These are phyloP conservation scores for Tricholoma terreum DNA, from an alignment of 768 basidiomycete genomes.

Conservation along the genomic window DNA sequence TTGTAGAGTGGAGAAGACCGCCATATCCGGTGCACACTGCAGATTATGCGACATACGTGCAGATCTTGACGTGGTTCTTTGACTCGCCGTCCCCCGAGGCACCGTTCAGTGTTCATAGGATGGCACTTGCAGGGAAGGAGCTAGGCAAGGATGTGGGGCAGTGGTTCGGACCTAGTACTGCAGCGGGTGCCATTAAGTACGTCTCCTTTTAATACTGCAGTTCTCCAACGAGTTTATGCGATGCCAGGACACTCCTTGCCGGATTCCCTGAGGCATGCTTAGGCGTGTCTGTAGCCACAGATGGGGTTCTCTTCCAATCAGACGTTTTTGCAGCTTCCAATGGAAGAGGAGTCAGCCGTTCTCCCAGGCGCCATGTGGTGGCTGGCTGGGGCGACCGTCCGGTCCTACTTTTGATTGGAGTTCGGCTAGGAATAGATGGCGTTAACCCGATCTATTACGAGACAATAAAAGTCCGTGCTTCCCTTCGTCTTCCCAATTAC, in stretches of 20 bases:
- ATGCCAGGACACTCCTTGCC: slow-evolving; percentile 65
- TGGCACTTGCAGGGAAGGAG: slow-evolving; percentile 93
- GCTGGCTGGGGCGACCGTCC: slow-evolving; percentile 75
- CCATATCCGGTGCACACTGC: slow-evolving; percentile 54
- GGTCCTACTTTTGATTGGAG: slow-evolving; percentile 82
- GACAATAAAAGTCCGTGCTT: slow-evolving; percentile 46
- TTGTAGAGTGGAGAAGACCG: slow-evolving; percentile 81
- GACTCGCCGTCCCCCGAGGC: slow-evolving; percentile 81
- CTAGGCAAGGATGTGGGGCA: slow-evolving; percentile 94
- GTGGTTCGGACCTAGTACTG: slow-evolving; percentile 98
- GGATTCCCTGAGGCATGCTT: slow-evolving; percentile 78
- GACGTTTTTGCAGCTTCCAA: slow-evolving; percentile 84
- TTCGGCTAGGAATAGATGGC: slow-evolving; percentile 86
- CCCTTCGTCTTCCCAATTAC: neutral
- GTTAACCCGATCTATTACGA: slow-evolving; percentile 96
- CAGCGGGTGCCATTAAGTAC: slow-evolving; percentile 94
- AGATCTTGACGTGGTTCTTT: slow-evolving; percentile 92
- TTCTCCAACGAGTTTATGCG: neutral
- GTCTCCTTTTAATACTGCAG: slow-evolving; percentile 15
- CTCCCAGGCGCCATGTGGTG: slow-evolving; percentile 25
- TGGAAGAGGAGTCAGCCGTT: slow-evolving; percentile 25
- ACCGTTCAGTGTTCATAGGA: slow-evolving; percentile 94
- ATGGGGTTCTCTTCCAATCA: slow-evolving; percentile 78
- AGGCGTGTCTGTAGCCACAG: slow-evolving; percentile 78
- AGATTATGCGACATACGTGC: slow-evolving; percentile 83